These are phyloP conservation scores for Lathyrus aphaca DNA, from an alignment of 306 rosid genomes.

Conservation along the genomic window DNA sequence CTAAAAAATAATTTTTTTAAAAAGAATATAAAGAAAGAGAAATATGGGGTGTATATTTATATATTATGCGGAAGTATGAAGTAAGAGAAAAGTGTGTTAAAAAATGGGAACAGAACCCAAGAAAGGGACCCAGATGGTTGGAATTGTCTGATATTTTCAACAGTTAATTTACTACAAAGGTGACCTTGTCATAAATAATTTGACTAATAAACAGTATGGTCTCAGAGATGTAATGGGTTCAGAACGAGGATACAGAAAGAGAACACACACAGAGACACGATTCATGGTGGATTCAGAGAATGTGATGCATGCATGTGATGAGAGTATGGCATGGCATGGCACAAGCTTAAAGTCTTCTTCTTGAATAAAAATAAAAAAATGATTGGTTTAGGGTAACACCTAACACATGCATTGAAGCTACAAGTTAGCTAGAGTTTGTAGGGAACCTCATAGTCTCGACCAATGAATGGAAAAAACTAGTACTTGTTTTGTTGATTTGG, in stretches of 20 bases:
- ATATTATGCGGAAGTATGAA: slow-evolving; percentile 47
- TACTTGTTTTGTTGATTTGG: slow-evolving; percentile 32
- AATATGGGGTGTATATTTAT: slow-evolving; percentile 1
- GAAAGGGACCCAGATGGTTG: slow-evolving; percentile 56
- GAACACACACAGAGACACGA: slow-evolving; percentile 8
- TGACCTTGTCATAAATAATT: slow-evolving; percentile 42
- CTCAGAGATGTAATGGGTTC: slow-evolving; percentile 12
- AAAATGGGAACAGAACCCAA: slow-evolving; percentile 73
- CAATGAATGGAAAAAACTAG: not conserved
- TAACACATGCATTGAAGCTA: slow-evolving; percentile 1
- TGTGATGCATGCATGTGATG: slow-evolving; percentile 61
- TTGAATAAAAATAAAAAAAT: slow-evolving; percentile 26
- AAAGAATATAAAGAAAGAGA: not conserved
- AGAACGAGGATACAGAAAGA: slow-evolving; percentile 3
- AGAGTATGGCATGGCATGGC: slow-evolving; percentile 63
- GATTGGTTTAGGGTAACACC: slow-evolving; percentile 47
- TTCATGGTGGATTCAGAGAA: slow-evolving; percentile 34
- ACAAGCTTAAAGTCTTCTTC: slow-evolving; percentile 21
- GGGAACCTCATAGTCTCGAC: slow-evolving; percentile 1
- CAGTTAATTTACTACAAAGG: slow-evolving; percentile 26
- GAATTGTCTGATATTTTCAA: slow-evolving; percentile 46
- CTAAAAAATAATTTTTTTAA: no score
- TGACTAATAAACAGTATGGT: slow-evolving; percentile 23
- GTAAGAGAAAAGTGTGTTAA: slow-evolving; percentile 61
- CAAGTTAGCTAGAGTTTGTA: not conserved